Percentiles rank a stretch among this genome's conserved stretches.
Evolutionary conservation across 176 grass and related monocot genomes (phyloP).

Genomic region (Lolium rigidum): DNA sequence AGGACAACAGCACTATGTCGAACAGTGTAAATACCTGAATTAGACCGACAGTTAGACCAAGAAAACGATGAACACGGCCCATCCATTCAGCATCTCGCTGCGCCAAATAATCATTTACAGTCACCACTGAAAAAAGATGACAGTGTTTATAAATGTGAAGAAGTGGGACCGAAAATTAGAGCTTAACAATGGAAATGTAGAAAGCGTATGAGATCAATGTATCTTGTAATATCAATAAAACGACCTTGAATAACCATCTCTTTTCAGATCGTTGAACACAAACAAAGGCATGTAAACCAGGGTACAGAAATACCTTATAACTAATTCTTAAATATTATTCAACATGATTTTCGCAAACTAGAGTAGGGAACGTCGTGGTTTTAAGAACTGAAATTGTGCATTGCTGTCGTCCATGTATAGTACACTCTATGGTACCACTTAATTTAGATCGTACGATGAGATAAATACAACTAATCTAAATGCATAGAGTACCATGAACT

Average conservation of each 20-base stretch:
- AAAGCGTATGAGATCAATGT: background rate
- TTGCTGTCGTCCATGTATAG: background rate
- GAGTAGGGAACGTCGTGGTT: background rate
- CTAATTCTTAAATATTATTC: background rate
- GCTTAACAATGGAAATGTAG: background rate
- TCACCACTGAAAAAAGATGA: constrained; percentile 74
- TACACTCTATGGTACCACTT: background rate
- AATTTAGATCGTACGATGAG: background rate
- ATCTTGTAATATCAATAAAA: constrained; percentile 4
- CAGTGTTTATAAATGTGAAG: constrained; percentile 24
- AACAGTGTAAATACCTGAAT: constrained; percentile 67
- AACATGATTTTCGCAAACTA: constrained; percentile 14
- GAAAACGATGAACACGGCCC: constrained; percentile 91
- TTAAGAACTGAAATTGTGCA: background rate
- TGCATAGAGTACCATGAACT: constrained; percentile 72
- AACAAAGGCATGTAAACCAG: constrained; percentile 11
- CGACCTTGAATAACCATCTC: background rate
- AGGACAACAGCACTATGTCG: background rate
- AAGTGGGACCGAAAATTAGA: constrained; percentile 11
- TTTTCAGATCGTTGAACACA: constrained; percentile 3
- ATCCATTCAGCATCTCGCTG: constrained; percentile 98
- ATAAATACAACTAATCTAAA: constrained; percentile 9
- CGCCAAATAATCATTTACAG: constrained; percentile 99
- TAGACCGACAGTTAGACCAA: constrained; percentile 88
- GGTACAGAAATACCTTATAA: background rate